phyloP scores from a whole-genome alignment of 805 yeast genomes.

The Wickerhamomyces queroliae region DNA sequence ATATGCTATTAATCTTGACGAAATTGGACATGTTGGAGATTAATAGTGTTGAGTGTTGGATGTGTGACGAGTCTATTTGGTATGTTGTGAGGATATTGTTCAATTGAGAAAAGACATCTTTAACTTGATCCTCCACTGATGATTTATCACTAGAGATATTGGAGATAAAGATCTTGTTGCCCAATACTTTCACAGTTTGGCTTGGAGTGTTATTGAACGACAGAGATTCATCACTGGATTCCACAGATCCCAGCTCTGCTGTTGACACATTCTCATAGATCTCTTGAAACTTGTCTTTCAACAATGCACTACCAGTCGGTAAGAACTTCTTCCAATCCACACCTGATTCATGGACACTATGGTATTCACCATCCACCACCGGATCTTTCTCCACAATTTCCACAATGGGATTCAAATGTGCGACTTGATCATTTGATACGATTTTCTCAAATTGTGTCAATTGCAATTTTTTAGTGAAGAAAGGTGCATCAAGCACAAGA shows the following conservation, averaged over 20 bases:
- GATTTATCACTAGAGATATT: constrained; percentile 28
- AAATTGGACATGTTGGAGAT: constrained; percentile 64
- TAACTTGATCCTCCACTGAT: constrained; percentile 37
- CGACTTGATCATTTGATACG: constrained; percentile 54
- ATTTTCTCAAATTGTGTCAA: constrained; percentile 14
- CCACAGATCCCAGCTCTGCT: background rate
- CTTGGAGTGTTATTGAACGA: background rate
- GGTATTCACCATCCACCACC: constrained; percentile 13
- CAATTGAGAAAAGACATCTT: constrained; percentile 43
- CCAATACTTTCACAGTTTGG: constrained; percentile 15
- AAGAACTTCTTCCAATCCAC: constrained; percentile 19
- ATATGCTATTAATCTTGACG: constrained; percentile 52
- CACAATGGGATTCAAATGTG: constrained; percentile 54
- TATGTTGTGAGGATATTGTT: constrained; percentile 25
- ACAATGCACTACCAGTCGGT: constrained; percentile 19
- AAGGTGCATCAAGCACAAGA: constrained; percentile 84
- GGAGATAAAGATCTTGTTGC: constrained; percentile 34
- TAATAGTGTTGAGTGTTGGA: constrained; percentile 56
- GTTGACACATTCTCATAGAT: constrained; percentile 20
- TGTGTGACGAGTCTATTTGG: constrained; percentile 33
- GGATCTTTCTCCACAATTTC: constrained; percentile 36
- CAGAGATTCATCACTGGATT: background rate
- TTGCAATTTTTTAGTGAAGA: constrained; percentile 50
- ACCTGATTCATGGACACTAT: constrained; percentile 11
- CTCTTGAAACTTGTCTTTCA: constrained; percentile 35